Percentiles rank a stretch among this genome's conserved stretches.
Conservation (phyloP, 345 rosid genomes). For the Ceriops decandra region DNA sequence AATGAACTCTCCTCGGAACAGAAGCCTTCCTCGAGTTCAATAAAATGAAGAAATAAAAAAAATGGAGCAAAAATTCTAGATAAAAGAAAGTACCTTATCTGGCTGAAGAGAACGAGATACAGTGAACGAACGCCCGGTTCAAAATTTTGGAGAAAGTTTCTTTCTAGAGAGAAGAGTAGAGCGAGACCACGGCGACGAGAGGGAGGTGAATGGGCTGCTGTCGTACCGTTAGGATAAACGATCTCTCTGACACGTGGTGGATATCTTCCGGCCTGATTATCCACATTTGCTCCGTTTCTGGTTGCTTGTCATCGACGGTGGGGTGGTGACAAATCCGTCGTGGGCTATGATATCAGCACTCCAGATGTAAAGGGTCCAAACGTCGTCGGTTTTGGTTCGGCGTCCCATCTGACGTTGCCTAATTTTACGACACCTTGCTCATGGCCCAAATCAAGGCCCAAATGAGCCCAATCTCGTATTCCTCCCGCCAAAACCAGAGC, state of each 20-base stretch:
- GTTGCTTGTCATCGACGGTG: neutral
- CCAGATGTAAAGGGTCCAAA: slow-evolving; percentile 10
- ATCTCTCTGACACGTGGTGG: slow-evolving; percentile 12
- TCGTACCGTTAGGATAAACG: neutral
- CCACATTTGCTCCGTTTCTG: neutral
- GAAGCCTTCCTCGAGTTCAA: no score
- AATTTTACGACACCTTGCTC: no score
- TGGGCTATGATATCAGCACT: neutral
- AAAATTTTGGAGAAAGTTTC: no score
- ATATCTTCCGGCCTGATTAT: neutral
- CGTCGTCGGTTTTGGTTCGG: neutral
- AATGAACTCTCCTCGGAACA: no score
- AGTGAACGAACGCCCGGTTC: no score
- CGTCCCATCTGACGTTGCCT: neutral
- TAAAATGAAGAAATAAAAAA: no score
- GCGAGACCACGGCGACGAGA: neutral
- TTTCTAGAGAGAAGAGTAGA: no score
- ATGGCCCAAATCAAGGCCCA: no score
- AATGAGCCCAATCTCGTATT: no score
- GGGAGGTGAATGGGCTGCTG: neutral
- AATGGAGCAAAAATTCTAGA: no score
- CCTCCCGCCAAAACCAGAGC: slow-evolving; percentile 23
- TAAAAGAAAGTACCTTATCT: no score
- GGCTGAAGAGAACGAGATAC: no score
- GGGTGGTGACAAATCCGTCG: neutral